Percentiles rank a stretch among this genome's conserved stretches.
Conservation (phyloP, 495 filamentous ascomycete species). For the Penicillium pancosmium region DNA sequence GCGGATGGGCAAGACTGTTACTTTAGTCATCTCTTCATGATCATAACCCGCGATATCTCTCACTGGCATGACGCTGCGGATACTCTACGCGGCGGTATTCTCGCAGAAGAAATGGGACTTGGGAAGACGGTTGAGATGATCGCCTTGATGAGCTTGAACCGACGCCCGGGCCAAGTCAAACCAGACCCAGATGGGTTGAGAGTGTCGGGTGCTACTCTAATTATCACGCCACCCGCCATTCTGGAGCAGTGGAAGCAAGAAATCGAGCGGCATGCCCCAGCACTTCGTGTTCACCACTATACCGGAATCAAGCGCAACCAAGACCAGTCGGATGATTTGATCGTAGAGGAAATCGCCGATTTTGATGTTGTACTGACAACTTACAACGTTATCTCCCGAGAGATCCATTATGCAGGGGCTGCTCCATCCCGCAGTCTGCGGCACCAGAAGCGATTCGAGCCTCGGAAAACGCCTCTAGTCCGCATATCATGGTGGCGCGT, state of each 20-base stretch:
- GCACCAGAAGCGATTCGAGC: constrained; percentile 64
- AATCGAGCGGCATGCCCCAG: constrained; percentile 67
- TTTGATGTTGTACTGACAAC: constrained; percentile 87
- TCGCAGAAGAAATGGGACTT: constrained; percentile 96
- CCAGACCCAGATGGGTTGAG: constrained; percentile 32
- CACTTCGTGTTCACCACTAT: constrained; percentile 56
- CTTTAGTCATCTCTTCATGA: constrained; percentile 66
- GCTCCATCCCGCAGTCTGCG: constrained; percentile 68
- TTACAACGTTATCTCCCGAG: constrained; percentile 73
- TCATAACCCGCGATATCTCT: constrained; percentile 56
- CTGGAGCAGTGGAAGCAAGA: constrained; percentile 88
- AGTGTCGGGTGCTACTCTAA: constrained; percentile 68
- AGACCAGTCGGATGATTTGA: constrained; percentile 40
- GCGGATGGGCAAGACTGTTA: constrained; percentile 54
- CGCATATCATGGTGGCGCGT: constrained; percentile 89
- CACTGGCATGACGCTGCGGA: constrained; percentile 43
- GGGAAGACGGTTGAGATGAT: constrained; percentile 94
- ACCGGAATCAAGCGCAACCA: constrained; percentile 48
- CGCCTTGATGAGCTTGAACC: constrained; percentile 70
- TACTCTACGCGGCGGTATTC: constrained; percentile 59
- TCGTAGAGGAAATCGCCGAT: constrained; percentile 51
- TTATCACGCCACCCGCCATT: constrained; percentile 82
- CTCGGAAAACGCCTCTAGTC: constrained; percentile 72
- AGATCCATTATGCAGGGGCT: constrained; percentile 74
- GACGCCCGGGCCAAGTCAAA: constrained; percentile 26